phyloP scores from a whole-genome alignment of 2,329 filamentous ascomycete genomes.

The Aspergillus uvarum region DNA sequence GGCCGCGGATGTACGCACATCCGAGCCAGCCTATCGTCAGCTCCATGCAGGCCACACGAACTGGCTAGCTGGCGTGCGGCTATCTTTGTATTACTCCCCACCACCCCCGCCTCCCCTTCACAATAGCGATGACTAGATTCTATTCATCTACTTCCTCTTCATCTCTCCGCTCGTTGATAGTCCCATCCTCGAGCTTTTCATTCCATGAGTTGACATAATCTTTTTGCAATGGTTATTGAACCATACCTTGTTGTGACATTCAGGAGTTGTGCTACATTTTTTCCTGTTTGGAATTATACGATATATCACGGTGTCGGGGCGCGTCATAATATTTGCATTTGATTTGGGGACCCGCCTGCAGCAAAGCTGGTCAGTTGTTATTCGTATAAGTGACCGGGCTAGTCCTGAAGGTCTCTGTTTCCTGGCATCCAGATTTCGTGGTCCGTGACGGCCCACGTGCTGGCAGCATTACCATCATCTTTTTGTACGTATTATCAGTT shows the following conservation, averaged over 20 bases:
- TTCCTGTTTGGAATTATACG: not conserved
- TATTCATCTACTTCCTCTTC: conserved; percentile 10
- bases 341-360: not conserved
- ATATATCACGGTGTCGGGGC: conserved; percentile 8
- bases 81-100: conserved; percentile 5
- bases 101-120: not conserved
- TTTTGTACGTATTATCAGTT: conserved; percentile 5
- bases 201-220: conserved; percentile 6
- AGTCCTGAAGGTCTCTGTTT: conserved; percentile 7
- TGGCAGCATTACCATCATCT: conserved; percentile 9
- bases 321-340: conserved; percentile 5
- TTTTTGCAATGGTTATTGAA: conserved; percentile 13
- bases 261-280: conserved; percentile 9
- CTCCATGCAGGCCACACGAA: conserved; percentile 50
- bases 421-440: conserved; percentile 4
- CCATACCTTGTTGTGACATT: conserved; percentile 12
- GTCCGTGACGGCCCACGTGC: conserved; percentile 3
- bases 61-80: conserved; percentile 20
- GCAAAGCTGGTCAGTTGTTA: conserved; percentile 2
- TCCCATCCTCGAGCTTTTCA: conserved; percentile 9
- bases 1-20: conserved; percentile 57
- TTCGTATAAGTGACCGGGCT: conserved; percentile 2
- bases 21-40: conserved; percentile 49
- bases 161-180: conserved; percentile 15
- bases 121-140: conserved; percentile 1